phyloP scores from a whole-genome alignment of 352 stramenopile species.

The Phytophthora agathidicida region DNA sequence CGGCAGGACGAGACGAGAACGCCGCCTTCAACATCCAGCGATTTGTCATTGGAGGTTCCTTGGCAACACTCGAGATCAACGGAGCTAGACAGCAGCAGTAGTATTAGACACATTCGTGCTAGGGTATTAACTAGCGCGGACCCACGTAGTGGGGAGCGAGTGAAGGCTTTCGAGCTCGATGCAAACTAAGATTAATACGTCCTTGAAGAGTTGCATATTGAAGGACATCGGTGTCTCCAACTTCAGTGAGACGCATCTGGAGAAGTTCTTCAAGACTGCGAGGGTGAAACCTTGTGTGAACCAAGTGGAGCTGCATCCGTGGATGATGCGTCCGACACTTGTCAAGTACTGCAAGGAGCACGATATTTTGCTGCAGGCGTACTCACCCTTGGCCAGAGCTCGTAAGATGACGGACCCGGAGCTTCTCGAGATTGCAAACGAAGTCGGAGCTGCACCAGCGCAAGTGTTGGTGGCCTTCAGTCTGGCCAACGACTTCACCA shows the following conservation, averaged over 20 bases:
- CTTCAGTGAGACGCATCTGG: slow-evolving; percentile 79
- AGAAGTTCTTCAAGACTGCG: slow-evolving; percentile 67
- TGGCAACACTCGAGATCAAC: too few species aligned
- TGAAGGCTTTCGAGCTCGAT: too few species aligned
- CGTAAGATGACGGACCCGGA: slow-evolving; percentile 36
- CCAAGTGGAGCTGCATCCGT: slow-evolving; percentile 83
- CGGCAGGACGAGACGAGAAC: too few species aligned
- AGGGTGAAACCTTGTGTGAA: slow-evolving; percentile 71
- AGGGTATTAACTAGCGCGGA: too few species aligned
- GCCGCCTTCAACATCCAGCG: too few species aligned
- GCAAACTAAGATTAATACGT: too few species aligned
- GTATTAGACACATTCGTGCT: too few species aligned
- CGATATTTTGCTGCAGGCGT: slow-evolving; percentile 54
- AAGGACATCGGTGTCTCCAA: slow-evolving; percentile 92
- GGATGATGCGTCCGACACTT: slow-evolving; percentile 57
- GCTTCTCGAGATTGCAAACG: slow-evolving; percentile 35
- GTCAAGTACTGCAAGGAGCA: slow-evolving; percentile 66
- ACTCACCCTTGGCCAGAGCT: slow-evolving; percentile 54
- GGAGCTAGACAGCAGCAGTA: too few species aligned
- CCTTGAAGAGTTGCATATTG: too few species aligned
- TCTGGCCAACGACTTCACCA: slow-evolving; percentile 58
- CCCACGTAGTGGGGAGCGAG: too few species aligned
- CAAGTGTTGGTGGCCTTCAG: slow-evolving; percentile 67
- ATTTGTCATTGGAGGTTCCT: too few species aligned
- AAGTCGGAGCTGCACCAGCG: slow-evolving; percentile 37